These are phyloP conservation scores for Penicillium steckii DNA, from an alignment of 495 filamentous ascomycete species.

Conservation along the genomic window DNA sequence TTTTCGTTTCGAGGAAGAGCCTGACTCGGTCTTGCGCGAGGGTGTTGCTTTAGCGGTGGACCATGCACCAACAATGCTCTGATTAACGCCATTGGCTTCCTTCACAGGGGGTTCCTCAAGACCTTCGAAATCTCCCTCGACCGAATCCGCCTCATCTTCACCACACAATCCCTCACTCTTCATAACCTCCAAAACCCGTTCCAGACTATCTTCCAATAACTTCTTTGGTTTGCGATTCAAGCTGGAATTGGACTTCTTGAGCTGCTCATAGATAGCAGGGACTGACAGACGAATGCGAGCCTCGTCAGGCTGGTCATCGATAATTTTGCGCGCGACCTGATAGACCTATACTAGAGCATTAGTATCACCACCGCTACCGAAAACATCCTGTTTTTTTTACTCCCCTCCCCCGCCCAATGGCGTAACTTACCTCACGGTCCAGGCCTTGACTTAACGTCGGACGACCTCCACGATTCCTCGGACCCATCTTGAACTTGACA, in stretches of 20 bases:
- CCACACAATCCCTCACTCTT: conserved; percentile 54
- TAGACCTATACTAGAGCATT: conserved; percentile 52
- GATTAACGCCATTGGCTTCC: conserved; percentile 71
- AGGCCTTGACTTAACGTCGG: conserved; percentile 51
- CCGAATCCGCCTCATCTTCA: conserved; percentile 51
- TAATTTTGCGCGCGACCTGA: conserved; percentile 70
- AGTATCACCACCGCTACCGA: not conserved
- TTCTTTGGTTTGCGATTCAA: conserved; percentile 77
- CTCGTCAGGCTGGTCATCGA: conserved; percentile 59
- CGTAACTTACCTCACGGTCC: conserved; percentile 51
- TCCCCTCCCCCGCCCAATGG: not conserved
- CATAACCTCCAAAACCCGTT: conserved; percentile 75
- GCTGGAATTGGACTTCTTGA: conserved; percentile 82
- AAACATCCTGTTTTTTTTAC: no score
- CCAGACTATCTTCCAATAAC: conserved; percentile 79
- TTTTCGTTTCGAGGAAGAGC: conserved; percentile 44
- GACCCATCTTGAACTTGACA: conserved; percentile 23
- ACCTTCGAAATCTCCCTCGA: conserved; percentile 67
- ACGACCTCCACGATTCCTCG: conserved; percentile 42
- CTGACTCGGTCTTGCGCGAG: conserved; percentile 33
- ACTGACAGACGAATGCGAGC: conserved; percentile 53
- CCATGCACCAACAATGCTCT: conserved; percentile 70
- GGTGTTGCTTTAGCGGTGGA: conserved; percentile 42
- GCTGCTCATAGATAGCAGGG: conserved; percentile 65
- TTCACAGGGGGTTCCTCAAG: conserved; percentile 43